Conservation (phyloP, 2,329 filamentous ascomycete genomes). For the Colletotrichum sansevieriae region DNA sequence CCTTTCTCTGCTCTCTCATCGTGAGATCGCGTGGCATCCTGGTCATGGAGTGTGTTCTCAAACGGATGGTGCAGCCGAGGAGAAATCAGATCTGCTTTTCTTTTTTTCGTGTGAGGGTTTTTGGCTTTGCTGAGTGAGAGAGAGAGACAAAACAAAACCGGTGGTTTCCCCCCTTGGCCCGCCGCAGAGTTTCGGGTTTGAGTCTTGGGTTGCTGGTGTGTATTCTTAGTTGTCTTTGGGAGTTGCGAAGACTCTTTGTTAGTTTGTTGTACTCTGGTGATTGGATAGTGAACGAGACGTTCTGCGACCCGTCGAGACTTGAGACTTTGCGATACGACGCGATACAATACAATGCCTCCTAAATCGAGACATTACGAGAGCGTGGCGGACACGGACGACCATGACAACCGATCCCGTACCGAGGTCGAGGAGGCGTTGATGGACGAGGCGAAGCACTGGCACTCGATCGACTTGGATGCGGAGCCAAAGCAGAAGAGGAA, state of each 20-base stretch:
- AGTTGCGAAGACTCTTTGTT: neutral
- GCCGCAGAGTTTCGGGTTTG: neutral
- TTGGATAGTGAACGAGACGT: neutral
- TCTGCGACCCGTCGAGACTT: neutral
- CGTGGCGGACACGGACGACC: constrained; percentile 12
- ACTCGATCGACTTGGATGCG: constrained; percentile 22
- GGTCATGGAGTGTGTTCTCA: neutral
- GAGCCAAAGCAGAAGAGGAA: neutral
- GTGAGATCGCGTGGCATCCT: neutral
- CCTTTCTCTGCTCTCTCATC: neutral
- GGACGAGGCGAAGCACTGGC: constrained; percentile 40
- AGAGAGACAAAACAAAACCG: constrained; percentile 5
- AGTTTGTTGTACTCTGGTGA: neutral
- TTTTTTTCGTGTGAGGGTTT: no score
- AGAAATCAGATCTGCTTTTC: no score
- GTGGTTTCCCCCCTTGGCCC: neutral
- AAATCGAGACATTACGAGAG: constrained; percentile 13
- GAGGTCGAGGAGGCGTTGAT: constrained; percentile 36
- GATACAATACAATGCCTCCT: constrained; percentile 4
- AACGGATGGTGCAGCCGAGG: constrained; percentile 12
- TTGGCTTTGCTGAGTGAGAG: neutral
- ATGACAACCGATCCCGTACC: constrained; percentile 31
- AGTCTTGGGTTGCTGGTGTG: neutral
- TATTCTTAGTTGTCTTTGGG: no score
- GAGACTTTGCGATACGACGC: no score